These are phyloP conservation scores for Exophiala oligosperma DNA, from an alignment of 2,329 filamentous ascomycete species.

Conservation along the genomic window DNA sequence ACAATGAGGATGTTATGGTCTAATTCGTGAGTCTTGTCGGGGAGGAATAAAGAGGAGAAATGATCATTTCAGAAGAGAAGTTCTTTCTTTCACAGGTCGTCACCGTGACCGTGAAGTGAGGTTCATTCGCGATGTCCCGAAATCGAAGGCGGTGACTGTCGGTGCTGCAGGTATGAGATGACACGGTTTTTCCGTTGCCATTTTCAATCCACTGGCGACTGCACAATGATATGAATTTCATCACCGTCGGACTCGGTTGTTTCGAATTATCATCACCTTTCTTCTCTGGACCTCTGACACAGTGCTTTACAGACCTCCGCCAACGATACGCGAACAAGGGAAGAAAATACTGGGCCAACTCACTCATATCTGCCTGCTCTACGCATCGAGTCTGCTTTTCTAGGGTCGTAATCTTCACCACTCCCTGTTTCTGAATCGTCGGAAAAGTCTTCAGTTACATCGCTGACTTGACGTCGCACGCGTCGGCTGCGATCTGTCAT, in stretches of 20 bases:
- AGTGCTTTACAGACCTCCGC: not conserved
- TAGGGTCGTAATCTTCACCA: conserved; percentile 27
- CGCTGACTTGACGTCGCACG: conserved; percentile 30
- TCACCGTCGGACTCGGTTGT: not conserved
- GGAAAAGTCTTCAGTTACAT: conserved; percentile 28
- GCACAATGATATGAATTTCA: not conserved
- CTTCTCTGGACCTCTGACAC: not conserved
- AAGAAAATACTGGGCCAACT: conserved; percentile 11
- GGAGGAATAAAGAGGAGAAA: no score
- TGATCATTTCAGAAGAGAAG: no score
- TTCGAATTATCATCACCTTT: not conserved
- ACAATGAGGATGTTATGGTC: no score
- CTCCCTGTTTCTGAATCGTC: conserved; percentile 27
- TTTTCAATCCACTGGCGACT: not conserved
- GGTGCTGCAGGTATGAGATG: not conserved
- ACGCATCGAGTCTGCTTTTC: conserved; percentile 25
- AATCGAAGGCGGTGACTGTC: not conserved
- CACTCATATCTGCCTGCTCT: conserved; percentile 29
- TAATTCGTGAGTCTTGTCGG: no score
- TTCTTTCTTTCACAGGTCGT: no score
- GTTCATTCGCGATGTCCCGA: not conserved
- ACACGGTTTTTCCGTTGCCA: not conserved
- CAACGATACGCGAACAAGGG: not conserved
- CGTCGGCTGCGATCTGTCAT: conserved; percentile 30
- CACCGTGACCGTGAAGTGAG: not conserved